A percentile compares a stretch with the other conserved stretches of the same genome.
phyloP scores from a whole-genome alignment of 306 rosid genomes.

The Aeschynomene evenia region DNA sequence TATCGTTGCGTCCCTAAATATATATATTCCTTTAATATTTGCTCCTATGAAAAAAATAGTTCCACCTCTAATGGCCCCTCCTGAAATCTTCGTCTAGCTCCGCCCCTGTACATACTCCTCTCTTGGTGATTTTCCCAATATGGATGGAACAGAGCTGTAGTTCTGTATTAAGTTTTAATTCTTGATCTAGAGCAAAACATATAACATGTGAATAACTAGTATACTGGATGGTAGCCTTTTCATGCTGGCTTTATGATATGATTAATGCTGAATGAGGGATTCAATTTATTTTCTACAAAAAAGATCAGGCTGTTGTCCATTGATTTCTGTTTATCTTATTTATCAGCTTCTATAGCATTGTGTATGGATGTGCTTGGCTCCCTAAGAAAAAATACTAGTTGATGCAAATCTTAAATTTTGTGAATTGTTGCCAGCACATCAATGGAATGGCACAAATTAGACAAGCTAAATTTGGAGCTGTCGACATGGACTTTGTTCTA shows the following conservation, averaged over 20 bases:
- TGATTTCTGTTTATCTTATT: not conserved
- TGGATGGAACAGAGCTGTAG: conserved; percentile 3
- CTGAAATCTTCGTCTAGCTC: no score
- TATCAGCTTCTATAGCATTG: conserved; percentile 14
- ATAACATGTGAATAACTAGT: conserved; percentile 6
- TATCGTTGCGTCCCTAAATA: no score
- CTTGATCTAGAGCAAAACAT: not conserved
- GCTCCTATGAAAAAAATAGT: no score
- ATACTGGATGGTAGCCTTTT: conserved; percentile 7
- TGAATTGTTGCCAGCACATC: conserved; percentile 61
- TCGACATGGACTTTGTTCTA: conserved; percentile 84
- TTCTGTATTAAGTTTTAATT: conserved; percentile 1
- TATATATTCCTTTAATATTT: no score
- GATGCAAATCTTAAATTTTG: conserved; percentile 12
- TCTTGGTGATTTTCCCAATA: conserved; percentile 10
- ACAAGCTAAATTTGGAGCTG: conserved; percentile 82
- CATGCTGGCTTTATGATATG: conserved; percentile 9
- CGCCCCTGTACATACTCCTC: not conserved
- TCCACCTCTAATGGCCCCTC: no score
- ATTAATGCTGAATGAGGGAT: not conserved
- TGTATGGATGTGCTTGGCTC: conserved; percentile 17
- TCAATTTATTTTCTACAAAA: conserved; percentile 8
- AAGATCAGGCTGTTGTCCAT: conserved; percentile 2
- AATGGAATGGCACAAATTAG: conserved; percentile 84
- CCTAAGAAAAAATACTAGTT: conserved; percentile 7